These are phyloP conservation scores for Bruguiera sexangula DNA, from an alignment of 345 rosid species.

Conservation along the genomic window DNA sequence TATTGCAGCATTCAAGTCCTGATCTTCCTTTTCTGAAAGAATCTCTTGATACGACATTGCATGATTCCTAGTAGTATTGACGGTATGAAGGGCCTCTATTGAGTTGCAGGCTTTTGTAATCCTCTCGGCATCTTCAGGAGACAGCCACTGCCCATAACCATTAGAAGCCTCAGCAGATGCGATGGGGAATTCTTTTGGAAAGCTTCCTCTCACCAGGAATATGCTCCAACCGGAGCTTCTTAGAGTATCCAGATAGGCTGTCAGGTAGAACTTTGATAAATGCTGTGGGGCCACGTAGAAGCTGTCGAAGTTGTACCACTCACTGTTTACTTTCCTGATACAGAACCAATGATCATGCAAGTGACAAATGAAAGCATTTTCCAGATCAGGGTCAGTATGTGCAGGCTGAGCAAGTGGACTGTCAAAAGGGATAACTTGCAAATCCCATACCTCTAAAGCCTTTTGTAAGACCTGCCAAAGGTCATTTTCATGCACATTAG, in stretches of 20 bases:
- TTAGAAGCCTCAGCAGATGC: constrained; percentile 69
- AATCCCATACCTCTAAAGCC: constrained; percentile 92
- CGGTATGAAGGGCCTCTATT: constrained; percentile 29
- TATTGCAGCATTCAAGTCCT: constrained; percentile 80
- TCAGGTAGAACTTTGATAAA: constrained; percentile 82
- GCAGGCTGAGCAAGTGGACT: constrained; percentile 93
- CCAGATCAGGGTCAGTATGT: constrained; percentile 80
- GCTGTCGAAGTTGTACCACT: constrained; percentile 97
- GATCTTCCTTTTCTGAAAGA: constrained; percentile 62
- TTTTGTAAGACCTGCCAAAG: constrained; percentile 71
- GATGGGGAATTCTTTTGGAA: constrained; percentile 75
- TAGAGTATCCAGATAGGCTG: constrained; percentile 79
- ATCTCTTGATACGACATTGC: constrained; percentile 35
- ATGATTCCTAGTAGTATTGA: constrained; percentile 34
- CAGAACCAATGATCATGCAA: constrained; percentile 97
- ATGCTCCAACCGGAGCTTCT: constrained; percentile 92
- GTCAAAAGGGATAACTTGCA: constrained; percentile 82
- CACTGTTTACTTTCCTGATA: constrained; percentile 79
- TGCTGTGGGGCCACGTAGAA: constrained; percentile 85
- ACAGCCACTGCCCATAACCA: constrained; percentile 82
- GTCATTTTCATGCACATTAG: constrained; percentile 9
- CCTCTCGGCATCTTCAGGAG: constrained; percentile 84
- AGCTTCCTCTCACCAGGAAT: constrained; percentile 83
- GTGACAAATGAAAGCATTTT: constrained; percentile 87
- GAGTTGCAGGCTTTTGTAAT: constrained; percentile 59